Percentiles rank a stretch among this genome's conserved stretches.
These are phyloP conservation scores for Microbotryum lychnidis-dioicae DNA, from an alignment of 1,284 basidiomycete species.

Conservation along the genomic window DNA sequence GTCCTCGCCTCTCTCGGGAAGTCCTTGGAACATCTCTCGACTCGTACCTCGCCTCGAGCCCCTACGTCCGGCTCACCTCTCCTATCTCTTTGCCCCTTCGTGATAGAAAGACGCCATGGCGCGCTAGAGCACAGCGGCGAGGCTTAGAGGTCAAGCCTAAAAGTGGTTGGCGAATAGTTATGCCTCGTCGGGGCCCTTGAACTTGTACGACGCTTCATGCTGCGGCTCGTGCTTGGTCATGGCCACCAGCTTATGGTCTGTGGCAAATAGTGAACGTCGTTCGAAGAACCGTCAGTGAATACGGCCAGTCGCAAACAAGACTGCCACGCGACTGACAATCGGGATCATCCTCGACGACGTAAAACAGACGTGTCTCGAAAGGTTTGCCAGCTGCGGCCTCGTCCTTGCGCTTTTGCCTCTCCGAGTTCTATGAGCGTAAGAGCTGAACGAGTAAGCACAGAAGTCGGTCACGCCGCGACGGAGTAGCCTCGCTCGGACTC, in stretches of 20 bases:
- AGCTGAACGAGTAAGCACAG: background rate
- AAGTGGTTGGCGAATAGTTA: too few relatives aligned
- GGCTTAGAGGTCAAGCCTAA: too few relatives aligned
- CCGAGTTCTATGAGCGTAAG: conserved; percentile 61
- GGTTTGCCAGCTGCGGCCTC: conserved; percentile 59
- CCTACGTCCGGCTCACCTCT: too few relatives aligned
- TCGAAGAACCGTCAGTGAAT: background rate
- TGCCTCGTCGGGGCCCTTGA: too few relatives aligned
- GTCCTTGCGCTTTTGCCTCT: conserved; percentile 78
- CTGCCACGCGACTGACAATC: conserved; percentile 33
- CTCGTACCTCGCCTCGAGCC: too few relatives aligned
- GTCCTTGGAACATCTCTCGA: too few relatives aligned
- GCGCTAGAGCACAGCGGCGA: too few relatives aligned
- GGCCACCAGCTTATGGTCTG: conserved; percentile 25
- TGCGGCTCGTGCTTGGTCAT: conserved; percentile 26
- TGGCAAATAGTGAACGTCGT: background rate
- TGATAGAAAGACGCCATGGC: too few relatives aligned
- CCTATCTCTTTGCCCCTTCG: too few relatives aligned
- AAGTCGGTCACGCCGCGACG: background rate
- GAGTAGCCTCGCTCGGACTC: conserved; percentile 28
- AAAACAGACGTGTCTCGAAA: conserved; percentile 52
- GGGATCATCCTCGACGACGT: conserved; percentile 38
- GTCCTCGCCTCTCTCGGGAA: too few relatives aligned
- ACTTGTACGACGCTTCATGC: too few relatives aligned
- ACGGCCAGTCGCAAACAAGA: background rate